Conservation (phyloP, 2,329 filamentous ascomycete genomes). For the Atkinsonella texensis region DNA sequence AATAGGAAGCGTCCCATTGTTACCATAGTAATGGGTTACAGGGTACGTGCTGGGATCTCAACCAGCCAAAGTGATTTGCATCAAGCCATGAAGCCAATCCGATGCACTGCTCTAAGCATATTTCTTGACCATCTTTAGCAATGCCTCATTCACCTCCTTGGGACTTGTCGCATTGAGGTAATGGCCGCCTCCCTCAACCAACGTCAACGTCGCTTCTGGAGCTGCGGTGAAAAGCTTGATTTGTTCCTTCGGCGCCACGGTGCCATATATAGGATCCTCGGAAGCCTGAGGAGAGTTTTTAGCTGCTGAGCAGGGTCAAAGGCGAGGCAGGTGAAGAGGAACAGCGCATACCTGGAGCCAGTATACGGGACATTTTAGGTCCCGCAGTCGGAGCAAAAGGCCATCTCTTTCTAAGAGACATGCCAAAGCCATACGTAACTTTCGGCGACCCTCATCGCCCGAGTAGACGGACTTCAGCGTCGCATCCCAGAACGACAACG, state of each 20-base stretch:
- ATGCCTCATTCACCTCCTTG: conserved; percentile 29
- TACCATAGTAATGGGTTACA: too few species aligned
- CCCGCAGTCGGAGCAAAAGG: conserved; percentile 30
- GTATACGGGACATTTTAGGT: conserved; percentile 38
- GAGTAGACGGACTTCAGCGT: conserved; percentile 33
- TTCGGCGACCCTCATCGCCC: conserved; percentile 37
- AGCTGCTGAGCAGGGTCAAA: not conserved
- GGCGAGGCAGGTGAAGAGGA: not conserved
- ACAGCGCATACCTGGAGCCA: conserved; percentile 35
- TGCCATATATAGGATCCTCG: conserved; percentile 31
- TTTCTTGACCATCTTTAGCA: conserved; percentile 30
- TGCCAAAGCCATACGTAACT: conserved; percentile 32
- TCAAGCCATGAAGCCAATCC: too few species aligned
- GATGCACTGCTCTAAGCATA: conserved; percentile 12
- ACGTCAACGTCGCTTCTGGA: conserved; percentile 28
- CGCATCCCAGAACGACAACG: conserved; percentile 31
- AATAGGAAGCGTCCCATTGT: too few species aligned
- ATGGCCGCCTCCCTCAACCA: conserved; percentile 34
- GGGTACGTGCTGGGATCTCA: too few species aligned
- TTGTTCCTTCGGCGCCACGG: conserved; percentile 30
- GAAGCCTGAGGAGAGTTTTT: conserved; percentile 24
- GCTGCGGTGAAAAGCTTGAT: conserved; percentile 37
- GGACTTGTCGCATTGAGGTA: conserved; percentile 38
- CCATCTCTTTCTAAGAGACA: conserved; percentile 36
- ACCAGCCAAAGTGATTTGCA: too few species aligned